Evolutionary conservation across 202 grass and related monocot genomes (phyloP).

Genomic region (Schoenoplectus triqueter): DNA sequence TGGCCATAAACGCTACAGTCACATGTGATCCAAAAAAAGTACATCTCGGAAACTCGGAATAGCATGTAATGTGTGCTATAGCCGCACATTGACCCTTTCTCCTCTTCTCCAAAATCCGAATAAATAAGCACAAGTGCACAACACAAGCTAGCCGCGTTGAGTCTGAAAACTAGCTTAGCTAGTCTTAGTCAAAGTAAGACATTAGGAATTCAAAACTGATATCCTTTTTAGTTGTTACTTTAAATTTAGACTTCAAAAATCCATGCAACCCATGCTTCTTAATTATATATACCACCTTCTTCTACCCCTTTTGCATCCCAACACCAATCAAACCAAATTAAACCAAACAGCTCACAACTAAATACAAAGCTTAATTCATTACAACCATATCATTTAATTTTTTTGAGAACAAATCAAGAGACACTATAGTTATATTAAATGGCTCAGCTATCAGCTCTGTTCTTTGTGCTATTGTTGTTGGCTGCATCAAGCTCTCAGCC

Average conservation of each 20-base stretch:
- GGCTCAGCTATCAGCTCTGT: conserved; percentile 32
- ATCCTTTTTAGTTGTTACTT: not conserved
- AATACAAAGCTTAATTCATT: conserved; percentile 6
- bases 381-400: not conserved
- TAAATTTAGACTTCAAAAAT: conserved; percentile 16
- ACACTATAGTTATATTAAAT: conserved; percentile 4
- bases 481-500: not conserved
- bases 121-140: not conserved
- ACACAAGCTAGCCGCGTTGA: conserved; percentile 19
- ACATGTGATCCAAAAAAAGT: not conserved
- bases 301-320: conserved; percentile 6
- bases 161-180: not conserved
- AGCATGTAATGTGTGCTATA: not conserved
- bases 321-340: conserved; percentile 19
- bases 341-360: not conserved
- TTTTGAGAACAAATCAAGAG: conserved; percentile 14
- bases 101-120: not conserved
- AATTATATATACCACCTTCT: conserved; percentile 34
- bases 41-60: not conserved
- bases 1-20: not conserved
- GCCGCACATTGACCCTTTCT: conserved; percentile 2
- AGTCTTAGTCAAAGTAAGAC: conserved; percentile 25
- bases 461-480: conserved; percentile 15
- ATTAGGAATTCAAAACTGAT: not conserved
- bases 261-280: conserved; percentile 7